Conservation (phyloP, 192 early-diverging fungal species). For the Funneliformis mosseae region DNA sequence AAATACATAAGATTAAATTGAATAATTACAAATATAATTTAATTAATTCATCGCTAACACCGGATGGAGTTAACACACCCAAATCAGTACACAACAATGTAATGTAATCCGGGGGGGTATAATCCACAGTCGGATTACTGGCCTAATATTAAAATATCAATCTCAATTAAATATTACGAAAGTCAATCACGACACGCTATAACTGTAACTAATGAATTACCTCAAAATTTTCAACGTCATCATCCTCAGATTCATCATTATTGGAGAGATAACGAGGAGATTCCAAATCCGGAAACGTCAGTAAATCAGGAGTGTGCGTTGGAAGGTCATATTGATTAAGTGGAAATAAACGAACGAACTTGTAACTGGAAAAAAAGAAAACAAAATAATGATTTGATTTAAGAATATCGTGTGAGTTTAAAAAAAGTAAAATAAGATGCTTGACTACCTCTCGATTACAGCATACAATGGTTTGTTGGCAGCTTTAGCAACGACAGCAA, state of each 20-base stretch:
- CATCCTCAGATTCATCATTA: constrained; percentile 18
- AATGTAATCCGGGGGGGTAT: constrained; percentile 91
- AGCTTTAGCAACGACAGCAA: constrained; percentile 94
- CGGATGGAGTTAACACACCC: constrained; percentile 89
- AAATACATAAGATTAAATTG: background rate
- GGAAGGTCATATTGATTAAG: constrained; percentile 95
- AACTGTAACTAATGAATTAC: constrained; percentile 7
- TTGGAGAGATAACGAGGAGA: background rate
- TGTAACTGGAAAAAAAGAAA: constrained; percentile 65
- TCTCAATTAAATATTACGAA: background rate
- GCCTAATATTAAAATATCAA: constrained; percentile 37
- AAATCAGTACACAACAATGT: constrained; percentile 85
- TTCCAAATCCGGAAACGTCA: constrained; percentile 64
- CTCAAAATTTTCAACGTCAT: constrained; percentile 37
- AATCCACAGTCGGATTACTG: constrained; percentile 85
- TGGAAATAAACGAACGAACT: constrained; percentile 95
- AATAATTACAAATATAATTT: constrained; percentile 69
- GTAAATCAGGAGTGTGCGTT: constrained; percentile 64
- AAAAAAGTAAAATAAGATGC: background rate
- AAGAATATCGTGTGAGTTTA: background rate
- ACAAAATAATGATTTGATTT: background rate
- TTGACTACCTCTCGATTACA: constrained; percentile 83
- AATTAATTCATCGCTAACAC: constrained; percentile 84
- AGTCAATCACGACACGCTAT: constrained; percentile 17
- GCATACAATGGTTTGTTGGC: constrained; percentile 93